Base-by-base conservation (phyloP, 441 rosid species). In the Raphanus hybrid region DNA sequence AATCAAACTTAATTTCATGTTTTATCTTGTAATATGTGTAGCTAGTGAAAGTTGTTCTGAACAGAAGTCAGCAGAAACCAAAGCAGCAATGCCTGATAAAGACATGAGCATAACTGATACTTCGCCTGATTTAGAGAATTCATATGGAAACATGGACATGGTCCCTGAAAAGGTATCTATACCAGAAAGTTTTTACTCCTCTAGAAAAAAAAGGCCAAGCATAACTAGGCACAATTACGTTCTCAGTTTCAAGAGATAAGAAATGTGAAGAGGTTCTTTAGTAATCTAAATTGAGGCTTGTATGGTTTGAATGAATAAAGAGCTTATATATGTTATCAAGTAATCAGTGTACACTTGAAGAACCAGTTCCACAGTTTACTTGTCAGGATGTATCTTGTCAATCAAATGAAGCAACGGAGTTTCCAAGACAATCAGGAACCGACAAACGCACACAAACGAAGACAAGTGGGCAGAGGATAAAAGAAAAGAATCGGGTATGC, bases 401-500 rank as follows among this genome's bases (percentile, higher is more conserved):
- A 75, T 48, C 65, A 73, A 78, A 55, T 16, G 68, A 67, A n/a
- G 79, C 67, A 80, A 37, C 14, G 14, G 73, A 60, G 77, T 64
- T 67, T 27, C 67, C 59, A 32, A 61, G 75, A 37, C 75, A 37
- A 50, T 85, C 82, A 74, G 71, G 59, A 41, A 59, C 77, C 62
- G 35, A 62, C 67, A 70, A 68, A 71, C 80, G 71, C 45, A 60
- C 63, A 70, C 76, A 50, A 57, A 58, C 74, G 64, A 78, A 52
- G 69, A 50, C 16, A 81, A 67, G 23, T 77, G 80, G 59, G 81
- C 16, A n/a, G 67, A 87, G 81, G 75, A 74, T 73, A 75, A 86
- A 82, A 66, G 87, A 87, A 29, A 86, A 88, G 90, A 94, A 85
- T 75, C 69, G 29, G 11, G 74, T 67, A 77, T 67, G 63, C 16